phyloP scores from a whole-genome alignment of 208 protist species.

The Leishmania arabica region DNA sequence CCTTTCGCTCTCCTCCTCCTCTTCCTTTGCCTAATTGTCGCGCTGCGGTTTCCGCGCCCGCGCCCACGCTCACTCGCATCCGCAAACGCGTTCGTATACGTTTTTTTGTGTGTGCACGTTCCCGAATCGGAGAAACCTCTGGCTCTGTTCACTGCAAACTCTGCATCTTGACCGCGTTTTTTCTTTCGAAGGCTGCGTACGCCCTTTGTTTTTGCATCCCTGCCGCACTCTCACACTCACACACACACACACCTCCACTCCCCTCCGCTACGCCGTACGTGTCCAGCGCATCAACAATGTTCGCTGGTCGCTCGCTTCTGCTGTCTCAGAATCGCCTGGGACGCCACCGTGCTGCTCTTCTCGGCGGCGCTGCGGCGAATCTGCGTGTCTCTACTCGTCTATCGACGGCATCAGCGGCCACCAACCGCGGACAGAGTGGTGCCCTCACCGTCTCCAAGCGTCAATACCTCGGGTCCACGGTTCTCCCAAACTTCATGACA shows the following conservation, averaged over 20 bases:
- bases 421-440: neutral
- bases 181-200: neutral
- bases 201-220: neutral
- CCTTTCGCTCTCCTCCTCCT: neutral
- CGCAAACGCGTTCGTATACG: neutral
- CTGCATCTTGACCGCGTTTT: neutral
- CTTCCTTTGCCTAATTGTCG: neutral
- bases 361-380: constrained; percentile 16
- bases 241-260: neutral
- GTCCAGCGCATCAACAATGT: constrained; percentile 20
- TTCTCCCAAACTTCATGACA: constrained; percentile 56
- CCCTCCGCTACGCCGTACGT: neutral
- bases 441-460: constrained; percentile 37
- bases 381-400: constrained; percentile 12
- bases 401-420: neutral
- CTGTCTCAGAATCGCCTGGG: constrained; percentile 23
- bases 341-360: constrained; percentile 17
- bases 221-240: neutral
- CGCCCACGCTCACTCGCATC: neutral
- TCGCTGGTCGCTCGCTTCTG: constrained; percentile 31
- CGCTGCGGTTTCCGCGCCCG: neutral
- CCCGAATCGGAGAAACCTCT: neutral
- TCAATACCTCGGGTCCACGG: constrained; percentile 34
- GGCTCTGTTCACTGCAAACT: constrained; percentile 6
- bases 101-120: neutral